phyloP scores from a whole-genome alignment of 202 grass and related monocot species.

The Hordeum pubiflorum region DNA sequence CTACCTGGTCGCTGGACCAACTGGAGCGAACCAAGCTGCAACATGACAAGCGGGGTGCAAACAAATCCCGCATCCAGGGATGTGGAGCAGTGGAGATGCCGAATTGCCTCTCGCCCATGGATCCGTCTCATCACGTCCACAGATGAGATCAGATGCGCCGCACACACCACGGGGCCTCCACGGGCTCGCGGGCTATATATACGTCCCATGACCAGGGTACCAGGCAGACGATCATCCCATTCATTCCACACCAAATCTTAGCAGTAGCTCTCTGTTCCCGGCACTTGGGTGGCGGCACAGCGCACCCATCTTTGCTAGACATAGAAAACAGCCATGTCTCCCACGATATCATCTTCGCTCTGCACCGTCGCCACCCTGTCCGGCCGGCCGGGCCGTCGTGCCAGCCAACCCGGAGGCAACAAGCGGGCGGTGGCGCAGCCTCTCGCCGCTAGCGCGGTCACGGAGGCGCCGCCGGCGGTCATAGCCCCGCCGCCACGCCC shows the following conservation, averaged over 20 bases:
- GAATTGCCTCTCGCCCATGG: background rate
- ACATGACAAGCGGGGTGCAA: constrained; percentile 17
- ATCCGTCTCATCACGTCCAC: background rate
- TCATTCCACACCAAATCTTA: constrained; percentile 12
- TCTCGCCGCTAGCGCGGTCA: constrained; percentile 37
- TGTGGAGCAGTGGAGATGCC: constrained; percentile 25
- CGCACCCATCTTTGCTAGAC: background rate
- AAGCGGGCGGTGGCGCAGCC: constrained; percentile 28
- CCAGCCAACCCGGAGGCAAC: constrained; percentile 9
- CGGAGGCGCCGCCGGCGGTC: constrained; percentile 14
- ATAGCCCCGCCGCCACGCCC: constrained; percentile 3
- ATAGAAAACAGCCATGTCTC: constrained; percentile 1
- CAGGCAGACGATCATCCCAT: background rate
- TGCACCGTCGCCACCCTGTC: constrained; percentile 17
- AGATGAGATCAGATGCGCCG: background rate
- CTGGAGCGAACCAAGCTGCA: constrained; percentile 7
- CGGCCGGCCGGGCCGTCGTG: constrained; percentile 16
- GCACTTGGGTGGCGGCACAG: background rate
- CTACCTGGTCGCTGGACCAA: background rate
- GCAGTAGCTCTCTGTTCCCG: background rate
- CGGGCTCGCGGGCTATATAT: constrained; percentile 30
- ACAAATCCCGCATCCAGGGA: constrained; percentile 7
- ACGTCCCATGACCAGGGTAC: background rate
- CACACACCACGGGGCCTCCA: background rate
- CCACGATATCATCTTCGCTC: constrained; percentile 21